A percentile compares a stretch with the other conserved stretches of the same genome.
These are phyloP conservation scores for Aurantiochytrium sp. DNA, from an alignment of 108 stramenopile genomes.

Conservation along the genomic window DNA sequence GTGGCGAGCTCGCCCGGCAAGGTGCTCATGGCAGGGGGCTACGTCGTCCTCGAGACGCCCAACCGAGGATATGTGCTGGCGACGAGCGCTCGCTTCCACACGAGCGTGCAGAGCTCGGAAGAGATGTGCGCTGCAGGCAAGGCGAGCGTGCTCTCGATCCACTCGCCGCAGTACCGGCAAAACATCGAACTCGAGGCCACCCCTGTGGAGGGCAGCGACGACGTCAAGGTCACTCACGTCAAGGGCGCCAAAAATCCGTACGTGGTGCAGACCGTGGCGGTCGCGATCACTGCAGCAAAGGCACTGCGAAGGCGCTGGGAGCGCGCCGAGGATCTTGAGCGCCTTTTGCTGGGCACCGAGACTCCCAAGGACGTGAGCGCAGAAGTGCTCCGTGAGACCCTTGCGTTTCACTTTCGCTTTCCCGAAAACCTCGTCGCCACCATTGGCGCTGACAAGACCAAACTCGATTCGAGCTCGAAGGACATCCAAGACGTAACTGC, in stretches of 20 bases:
- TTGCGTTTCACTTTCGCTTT: neutral
- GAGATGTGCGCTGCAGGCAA: neutral
- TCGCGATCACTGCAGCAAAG: conserved; percentile 10
- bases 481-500: neutral
- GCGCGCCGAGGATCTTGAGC: neutral
- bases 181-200: conserved; percentile 21
- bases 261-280: conserved; percentile 32
- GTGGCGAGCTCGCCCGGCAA: conserved; percentile 64
- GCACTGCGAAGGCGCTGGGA: neutral
- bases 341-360: neutral
- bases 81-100: conserved; percentile 65
- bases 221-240: neutral
- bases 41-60: conserved; percentile 78
- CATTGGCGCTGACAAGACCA: too few species aligned
- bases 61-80: conserved; percentile 77
- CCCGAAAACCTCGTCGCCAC: neutral
- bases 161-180: conserved; percentile 33
- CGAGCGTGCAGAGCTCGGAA: conserved; percentile 50
- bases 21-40: conserved; percentile 83
- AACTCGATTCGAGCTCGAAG: too few species aligned
- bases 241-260: conserved; percentile 6
- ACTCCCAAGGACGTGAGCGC: neutral
- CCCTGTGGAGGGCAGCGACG: neutral
- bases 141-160: neutral
- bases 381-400: neutral